Evolutionary conservation across 106 monocot species (phyloP), one percentile per base, ranked within the genome.

Genomic region (Dendrobium huoshanense): DNA sequence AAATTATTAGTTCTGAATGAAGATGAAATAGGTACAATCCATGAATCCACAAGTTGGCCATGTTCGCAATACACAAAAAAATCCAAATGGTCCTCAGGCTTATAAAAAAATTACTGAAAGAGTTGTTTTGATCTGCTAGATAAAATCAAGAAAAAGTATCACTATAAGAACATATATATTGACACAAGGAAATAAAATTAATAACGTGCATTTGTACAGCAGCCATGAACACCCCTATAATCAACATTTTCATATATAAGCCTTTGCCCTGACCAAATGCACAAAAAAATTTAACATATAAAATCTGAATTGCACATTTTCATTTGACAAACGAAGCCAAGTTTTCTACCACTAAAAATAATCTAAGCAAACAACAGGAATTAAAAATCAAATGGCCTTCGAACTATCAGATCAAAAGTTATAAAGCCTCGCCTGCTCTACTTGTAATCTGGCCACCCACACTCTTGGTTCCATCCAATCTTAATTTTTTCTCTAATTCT

Each of bases 401-500:
- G 43, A 37, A 51, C n/a, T 10, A 41, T 19, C 7, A 49, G 10
- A 6, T 59, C 58, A 9, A 17, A 65, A 65, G 22, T 81, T 47
- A 81, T 16, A 41, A 1, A 59, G 18, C 48, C 51, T 77, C 44
- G 20, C 65, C 72, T 59, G 45, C 81, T 65, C 10, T 24, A 75
- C 25, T 58, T 33, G 67, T 37, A 74, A 68, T 9, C 43, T 81
- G 75, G 20, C n/a, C 79, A 40, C 85, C 79, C 44, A 27, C 51
- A 61, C 68, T 74, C 29, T 70, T 65, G 58, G 17, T 61, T 61
- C n/a, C 45, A 80, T 83, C 59, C 41, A 65, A 79, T 43, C 65
- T 83, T 10, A 17, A 54, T 11, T 58, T 56, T 22, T 5, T 17
- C 41, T 83, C 79, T 25, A 70, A 74, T 5, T 54, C 55, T 11